Evolutionary conservation across 768 basidiomycete genomes (phyloP), one percentile per base, ranked within the genome.

Genomic region (Ephemerocybe angulata): DNA sequence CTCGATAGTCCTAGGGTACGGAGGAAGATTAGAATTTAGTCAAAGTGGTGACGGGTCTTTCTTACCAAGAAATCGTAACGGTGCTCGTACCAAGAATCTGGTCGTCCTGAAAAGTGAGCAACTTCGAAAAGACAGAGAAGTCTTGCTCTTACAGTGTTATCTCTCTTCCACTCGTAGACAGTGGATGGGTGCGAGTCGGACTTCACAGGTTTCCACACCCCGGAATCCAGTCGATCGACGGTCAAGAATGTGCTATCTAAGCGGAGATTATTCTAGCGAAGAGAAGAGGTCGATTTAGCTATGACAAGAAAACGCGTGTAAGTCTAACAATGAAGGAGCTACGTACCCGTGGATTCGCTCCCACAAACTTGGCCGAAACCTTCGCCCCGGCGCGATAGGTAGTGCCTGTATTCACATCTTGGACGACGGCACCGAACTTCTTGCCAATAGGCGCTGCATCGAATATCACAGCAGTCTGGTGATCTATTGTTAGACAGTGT

Each of bases 181-280:
- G 88, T 90, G 3, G 86, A 89, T 28, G 87, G 87, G 66, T 90
- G 88, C 19, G 89, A 90, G 68, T 92, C 90, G 13, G 86, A 83
- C 50, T 83, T 76, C 30, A 86, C 80, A 0, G 76, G 64, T 55
- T 56, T 70, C 88, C 87, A 91, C 50, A 70, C 65, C 27, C 73
- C 76, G 15, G 71, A 63, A 6, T 75, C 68, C 30, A 76, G 66
- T 49, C 73, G 77, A 55, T 90, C 86, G 37, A 91, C 79, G 1
- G 77, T 81, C 41, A 91, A 70, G 76, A 87, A 90, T 1, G 88
- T 89, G 41, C 76, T 77, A 62, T 89, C 88, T 11, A 90, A 74
- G 22, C 83, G 81, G 29, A 90, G 77, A 63, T 91, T 90, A 62
- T 92, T 92, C 87, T 90, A 58, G 28, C 44, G 49, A 25, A 40